phyloP scores from a whole-genome alignment of 2,329 filamentous ascomycete species.

The Phyllosticta capitalensis region DNA sequence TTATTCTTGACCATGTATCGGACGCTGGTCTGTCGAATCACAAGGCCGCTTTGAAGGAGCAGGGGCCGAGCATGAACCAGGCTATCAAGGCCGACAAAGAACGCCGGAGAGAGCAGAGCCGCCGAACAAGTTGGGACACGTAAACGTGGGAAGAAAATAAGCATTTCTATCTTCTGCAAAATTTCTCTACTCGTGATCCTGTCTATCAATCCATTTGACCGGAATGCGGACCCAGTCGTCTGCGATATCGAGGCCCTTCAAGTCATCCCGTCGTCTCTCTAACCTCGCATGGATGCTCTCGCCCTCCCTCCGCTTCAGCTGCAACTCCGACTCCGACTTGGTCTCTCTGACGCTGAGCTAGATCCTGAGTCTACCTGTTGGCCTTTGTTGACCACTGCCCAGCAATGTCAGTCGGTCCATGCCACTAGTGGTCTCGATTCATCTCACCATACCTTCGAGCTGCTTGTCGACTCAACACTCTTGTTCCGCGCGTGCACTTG shows the following conservation, averaged over 20 bases:
- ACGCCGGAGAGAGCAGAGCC: slow-evolving; percentile 1
- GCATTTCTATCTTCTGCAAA: background rate
- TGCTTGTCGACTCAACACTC: too few relatives aligned
- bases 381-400: too few relatives aligned
- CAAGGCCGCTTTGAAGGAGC: slow-evolving; percentile 35
- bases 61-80: slow-evolving; percentile 54
- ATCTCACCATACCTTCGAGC: too few relatives aligned
- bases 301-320: background rate
- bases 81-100: slow-evolving; percentile 59
- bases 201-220: background rate
- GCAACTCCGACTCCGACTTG: background rate
- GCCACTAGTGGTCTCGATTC: too few relatives aligned
- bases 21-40: slow-evolving; percentile 49
- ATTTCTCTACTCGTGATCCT: background rate
- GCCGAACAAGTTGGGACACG: background rate
- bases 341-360: background rate
- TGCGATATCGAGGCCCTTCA: background rate
- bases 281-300: background rate
- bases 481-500: too few relatives aligned
- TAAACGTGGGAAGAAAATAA: background rate
- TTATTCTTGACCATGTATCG: slow-evolving; percentile 68
- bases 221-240: background rate
- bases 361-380: background rate
- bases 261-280: background rate
- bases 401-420: too few relatives aligned